These are phyloP conservation scores for Neonothopanus nambi DNA, from an alignment of 1,284 basidiomycete genomes.

Conservation along the genomic window DNA sequence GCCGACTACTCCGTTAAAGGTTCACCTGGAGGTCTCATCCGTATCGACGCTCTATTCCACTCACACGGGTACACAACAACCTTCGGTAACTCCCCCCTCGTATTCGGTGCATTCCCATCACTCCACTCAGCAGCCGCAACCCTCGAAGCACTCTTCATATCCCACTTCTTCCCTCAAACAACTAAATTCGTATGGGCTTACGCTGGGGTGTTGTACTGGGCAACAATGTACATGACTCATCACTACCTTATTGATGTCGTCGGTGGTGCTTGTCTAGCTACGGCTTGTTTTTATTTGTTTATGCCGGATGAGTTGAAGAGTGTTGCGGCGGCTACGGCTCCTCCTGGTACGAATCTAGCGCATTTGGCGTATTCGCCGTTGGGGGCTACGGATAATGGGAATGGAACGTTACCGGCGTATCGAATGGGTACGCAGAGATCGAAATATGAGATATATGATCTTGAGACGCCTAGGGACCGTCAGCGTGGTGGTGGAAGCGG, in stretches of 20 bases:
- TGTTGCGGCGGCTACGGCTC: conserved; percentile 50
- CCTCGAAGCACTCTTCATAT: conserved; percentile 90
- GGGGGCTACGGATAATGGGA: neutral
- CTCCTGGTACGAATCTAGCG: conserved; percentile 27
- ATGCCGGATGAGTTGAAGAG: conserved; percentile 80
- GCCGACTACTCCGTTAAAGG: conserved; percentile 92
- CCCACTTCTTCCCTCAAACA: conserved; percentile 90
- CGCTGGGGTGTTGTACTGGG: conserved; percentile 91
- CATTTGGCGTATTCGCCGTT: neutral
- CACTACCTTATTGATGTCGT: conserved; percentile 98
- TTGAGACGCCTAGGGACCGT: conserved; percentile 44
- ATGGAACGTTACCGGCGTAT: conserved; percentile 26
- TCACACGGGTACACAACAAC: conserved; percentile 76
- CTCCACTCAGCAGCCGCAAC: conserved; percentile 92
- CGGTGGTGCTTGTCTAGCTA: conserved; percentile 89
- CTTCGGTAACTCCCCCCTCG: conserved; percentile 90
- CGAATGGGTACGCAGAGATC: conserved; percentile 35
- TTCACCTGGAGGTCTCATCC: conserved; percentile 89
- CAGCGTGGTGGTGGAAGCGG: neutral
- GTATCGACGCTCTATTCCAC: conserved; percentile 90
- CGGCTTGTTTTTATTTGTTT: conserved; percentile 86
- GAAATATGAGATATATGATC: conserved; percentile 76
- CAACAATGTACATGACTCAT: conserved; percentile 97
- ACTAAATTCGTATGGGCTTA: conserved; percentile 81
- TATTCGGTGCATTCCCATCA: conserved; percentile 96